These are phyloP conservation scores for Cladorrhinum sp. DNA, from an alignment of 2,329 filamentous ascomycete genomes.

Conservation along the genomic window DNA sequence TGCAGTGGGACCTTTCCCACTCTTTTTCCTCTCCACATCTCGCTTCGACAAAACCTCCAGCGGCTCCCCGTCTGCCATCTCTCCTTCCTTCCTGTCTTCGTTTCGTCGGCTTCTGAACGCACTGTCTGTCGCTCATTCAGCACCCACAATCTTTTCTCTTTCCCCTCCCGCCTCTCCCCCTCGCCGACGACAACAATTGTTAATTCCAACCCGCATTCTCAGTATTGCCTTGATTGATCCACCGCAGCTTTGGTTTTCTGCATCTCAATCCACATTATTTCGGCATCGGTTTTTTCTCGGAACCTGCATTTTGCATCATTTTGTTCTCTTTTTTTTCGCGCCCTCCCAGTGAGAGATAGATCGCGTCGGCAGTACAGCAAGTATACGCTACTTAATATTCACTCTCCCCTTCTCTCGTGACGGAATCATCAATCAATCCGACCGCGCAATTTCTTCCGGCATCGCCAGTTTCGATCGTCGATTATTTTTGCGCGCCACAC, in stretches of 20 bases:
- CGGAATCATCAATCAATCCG: slow-evolving; percentile 6
- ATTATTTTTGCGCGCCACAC: not conserved
- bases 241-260: slow-evolving; percentile 8
- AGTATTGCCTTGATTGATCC: not conserved
- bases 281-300: slow-evolving; percentile 13
- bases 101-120: slow-evolving; percentile 18
- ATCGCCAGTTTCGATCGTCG: slow-evolving; percentile 6
- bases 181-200: slow-evolving; percentile 18
- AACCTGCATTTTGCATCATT: slow-evolving; percentile 23
- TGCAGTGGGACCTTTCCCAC: not conserved
- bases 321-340: slow-evolving; percentile 6
- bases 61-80: slow-evolving; percentile 8
- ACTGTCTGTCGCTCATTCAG: slow-evolving; percentile 26
- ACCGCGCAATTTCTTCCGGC: slow-evolving; percentile 1
- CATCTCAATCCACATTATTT: slow-evolving; percentile 8
- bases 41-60: slow-evolving; percentile 9
- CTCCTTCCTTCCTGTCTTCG: slow-evolving; percentile 18
- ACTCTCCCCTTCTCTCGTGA: slow-evolving; percentile 9
- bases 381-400: slow-evolving; percentile 25
- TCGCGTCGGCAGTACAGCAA: slow-evolving; percentile 16
- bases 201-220: slow-evolving; percentile 20
- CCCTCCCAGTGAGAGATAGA: slow-evolving; percentile 28
- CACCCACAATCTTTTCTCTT: slow-evolving; percentile 23
- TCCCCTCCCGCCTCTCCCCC: not conserved
- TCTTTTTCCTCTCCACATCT: slow-evolving; percentile 1